Conservation (phyloP, 495 filamentous ascomycete species). For the Aspergillus kassunensis region DNA sequence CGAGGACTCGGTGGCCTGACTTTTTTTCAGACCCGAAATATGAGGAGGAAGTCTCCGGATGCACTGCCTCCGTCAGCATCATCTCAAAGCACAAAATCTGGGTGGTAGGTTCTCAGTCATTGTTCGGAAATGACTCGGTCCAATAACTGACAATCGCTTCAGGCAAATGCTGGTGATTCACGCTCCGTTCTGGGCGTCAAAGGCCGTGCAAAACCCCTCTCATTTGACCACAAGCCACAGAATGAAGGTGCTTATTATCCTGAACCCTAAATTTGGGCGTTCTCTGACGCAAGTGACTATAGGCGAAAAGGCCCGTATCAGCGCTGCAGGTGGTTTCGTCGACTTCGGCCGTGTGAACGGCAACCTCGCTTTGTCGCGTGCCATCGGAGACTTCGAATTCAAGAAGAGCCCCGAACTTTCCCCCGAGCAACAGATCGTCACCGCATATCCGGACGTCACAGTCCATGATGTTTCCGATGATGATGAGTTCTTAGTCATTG, state of each 20-base stretch:
- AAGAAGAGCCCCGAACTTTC: conserved; percentile 97
- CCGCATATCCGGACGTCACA: conserved; percentile 89
- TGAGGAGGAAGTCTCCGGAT: conserved; percentile 96
- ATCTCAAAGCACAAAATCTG: conserved; percentile 90
- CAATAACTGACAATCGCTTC: conserved; percentile 14
- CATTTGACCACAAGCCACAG: conserved; percentile 97
- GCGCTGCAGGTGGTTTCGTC: conserved; percentile 93
- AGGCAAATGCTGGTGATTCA: conserved; percentile 97
- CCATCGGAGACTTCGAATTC: conserved; percentile 99
- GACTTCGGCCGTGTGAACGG: conserved; percentile 98
- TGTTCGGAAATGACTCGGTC: not conserved
- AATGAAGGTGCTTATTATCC: conserved; percentile 99
- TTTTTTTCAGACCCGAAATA: conserved; percentile 77
- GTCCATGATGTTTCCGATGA: conserved; percentile 86
- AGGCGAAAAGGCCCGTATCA: conserved; percentile 96
- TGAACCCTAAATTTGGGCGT: no score
- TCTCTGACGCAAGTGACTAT: conserved; percentile 19
- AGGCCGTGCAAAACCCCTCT: conserved; percentile 92
- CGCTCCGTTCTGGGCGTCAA: conserved; percentile 91
- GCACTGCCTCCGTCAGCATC: conserved; percentile 87
- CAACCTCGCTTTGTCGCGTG: conserved; percentile 94
- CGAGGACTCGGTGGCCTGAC: conserved; percentile 8
- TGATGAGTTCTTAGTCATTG: conserved; percentile 95
- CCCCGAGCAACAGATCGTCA: conserved; percentile 96
- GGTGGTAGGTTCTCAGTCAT: conserved; percentile 60